Percentiles rank a stretch among this genome's conserved stretches.
These are phyloP conservation scores for Neofusicoccum cordaticola DNA, from an alignment of 2,329 filamentous ascomycete species.

Conservation along the genomic window DNA sequence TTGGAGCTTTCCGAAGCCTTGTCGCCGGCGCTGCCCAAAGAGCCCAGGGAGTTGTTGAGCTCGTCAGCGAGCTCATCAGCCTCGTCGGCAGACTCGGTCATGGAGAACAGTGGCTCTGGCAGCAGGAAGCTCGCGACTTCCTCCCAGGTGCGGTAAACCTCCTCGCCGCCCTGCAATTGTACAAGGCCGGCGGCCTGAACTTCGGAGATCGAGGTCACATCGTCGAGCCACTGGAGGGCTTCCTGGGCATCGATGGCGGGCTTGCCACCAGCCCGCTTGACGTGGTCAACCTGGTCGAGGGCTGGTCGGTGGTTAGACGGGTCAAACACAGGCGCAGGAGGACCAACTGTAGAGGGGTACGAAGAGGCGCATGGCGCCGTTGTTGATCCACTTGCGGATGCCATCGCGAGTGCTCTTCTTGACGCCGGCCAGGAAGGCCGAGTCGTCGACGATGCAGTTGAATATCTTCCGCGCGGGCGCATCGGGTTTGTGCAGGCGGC, in stretches of 20 bases:
- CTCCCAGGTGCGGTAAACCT: slow-evolving; percentile 47
- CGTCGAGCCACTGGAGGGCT: slow-evolving; percentile 51
- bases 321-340: background rate
- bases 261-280: slow-evolving; percentile 42
- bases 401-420: slow-evolving; percentile 53
- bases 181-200: slow-evolving; percentile 35
- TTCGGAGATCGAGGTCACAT: slow-evolving; percentile 46
- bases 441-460: slow-evolving; percentile 55
- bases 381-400: slow-evolving; percentile 51
- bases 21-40: slow-evolving; percentile 29
- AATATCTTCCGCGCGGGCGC: slow-evolving; percentile 45
- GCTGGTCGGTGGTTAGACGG: slow-evolving; percentile 34
- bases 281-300: slow-evolving; percentile 44
- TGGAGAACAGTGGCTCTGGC: slow-evolving; percentile 49
- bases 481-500: slow-evolving; percentile 13
- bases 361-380: slow-evolving; percentile 50
- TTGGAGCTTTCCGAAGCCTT: slow-evolving; percentile 44
- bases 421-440: slow-evolving; percentile 49
- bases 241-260: slow-evolving; percentile 47
- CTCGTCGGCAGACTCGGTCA: slow-evolving; percentile 42
- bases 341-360: slow-evolving; percentile 50
- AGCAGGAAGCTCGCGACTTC: slow-evolving; percentile 50
- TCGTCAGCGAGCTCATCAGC: slow-evolving; percentile 37
- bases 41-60: slow-evolving; percentile 36
- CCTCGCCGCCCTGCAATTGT: slow-evolving; percentile 48